A percentile compares a stretch with the other conserved stretches of the same genome.
Conservation (phyloP, 345 rosid genomes). For the Lenwebbia sp. region DNA sequence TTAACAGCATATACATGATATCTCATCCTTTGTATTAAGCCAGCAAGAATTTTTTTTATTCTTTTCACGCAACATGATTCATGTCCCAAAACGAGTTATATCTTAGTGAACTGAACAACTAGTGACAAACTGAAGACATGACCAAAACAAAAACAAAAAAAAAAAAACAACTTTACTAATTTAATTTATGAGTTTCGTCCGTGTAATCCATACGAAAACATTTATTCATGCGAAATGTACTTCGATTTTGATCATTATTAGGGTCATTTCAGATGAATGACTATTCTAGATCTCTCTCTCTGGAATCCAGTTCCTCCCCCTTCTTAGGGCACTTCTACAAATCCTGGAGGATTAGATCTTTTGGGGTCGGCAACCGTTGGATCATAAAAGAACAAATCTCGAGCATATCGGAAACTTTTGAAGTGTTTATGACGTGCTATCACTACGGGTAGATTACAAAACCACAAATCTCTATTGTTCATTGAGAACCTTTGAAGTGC, state of each 20-base stretch:
- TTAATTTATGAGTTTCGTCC: not conserved
- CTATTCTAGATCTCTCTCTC: not conserved
- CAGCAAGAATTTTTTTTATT: not conserved
- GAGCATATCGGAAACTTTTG: too few relatives aligned
- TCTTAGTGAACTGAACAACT: not conserved
- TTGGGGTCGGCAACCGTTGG: not conserved
- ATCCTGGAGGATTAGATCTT: not conserved
- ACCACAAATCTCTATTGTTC: not conserved
- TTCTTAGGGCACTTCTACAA: not conserved
- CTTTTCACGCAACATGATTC: not conserved
- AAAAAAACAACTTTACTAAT: not conserved
- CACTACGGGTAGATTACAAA: too few relatives aligned
- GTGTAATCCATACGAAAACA: not conserved
- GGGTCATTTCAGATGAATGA: not conserved
- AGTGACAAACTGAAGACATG: not conserved
- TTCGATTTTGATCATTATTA: not conserved
- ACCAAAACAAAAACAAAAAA: too few relatives aligned
- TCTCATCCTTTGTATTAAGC: not conserved
- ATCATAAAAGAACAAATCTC: too few relatives aligned
- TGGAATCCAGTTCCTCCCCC: not conserved
- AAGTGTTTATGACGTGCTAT: not conserved
- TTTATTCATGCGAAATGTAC: not conserved
- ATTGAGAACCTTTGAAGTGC: not conserved
- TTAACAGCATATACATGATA: not conserved
- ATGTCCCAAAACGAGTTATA: not conserved